Percentiles rank a stretch among this genome's conserved stretches.
These are phyloP conservation scores for Prototheca cutis DNA, from an alignment of 163 green algal species.

Conservation along the genomic window DNA sequence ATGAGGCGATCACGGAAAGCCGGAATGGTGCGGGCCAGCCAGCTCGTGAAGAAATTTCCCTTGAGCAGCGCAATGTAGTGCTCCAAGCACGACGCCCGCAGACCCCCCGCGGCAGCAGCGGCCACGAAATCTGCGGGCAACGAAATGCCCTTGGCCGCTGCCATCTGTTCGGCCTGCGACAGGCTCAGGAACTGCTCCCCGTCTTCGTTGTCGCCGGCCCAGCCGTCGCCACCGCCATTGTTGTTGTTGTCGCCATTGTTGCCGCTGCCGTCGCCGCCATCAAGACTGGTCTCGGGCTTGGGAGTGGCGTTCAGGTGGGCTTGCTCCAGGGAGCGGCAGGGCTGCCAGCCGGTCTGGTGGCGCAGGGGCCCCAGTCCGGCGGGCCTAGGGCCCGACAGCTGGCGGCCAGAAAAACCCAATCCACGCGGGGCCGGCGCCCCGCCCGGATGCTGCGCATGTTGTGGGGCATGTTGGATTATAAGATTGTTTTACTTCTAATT, in stretches of 20 bases:
- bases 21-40: conserved; percentile 42
- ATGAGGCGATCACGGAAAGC: conserved; percentile 76
- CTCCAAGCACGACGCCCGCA: conserved; percentile 28
- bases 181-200: conserved; percentile 32
- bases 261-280: conserved; percentile 7
- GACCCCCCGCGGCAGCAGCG: conserved; percentile 29
- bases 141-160: conserved; percentile 42
- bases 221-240: conserved; percentile 11
- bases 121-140: conserved; percentile 59
- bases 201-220: conserved; percentile 19
- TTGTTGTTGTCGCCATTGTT: conserved; percentile 1
- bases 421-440: no score
- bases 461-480: no score
- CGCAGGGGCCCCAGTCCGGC: no score
- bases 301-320: no score
- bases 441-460: no score
- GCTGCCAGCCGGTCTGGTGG: no score
- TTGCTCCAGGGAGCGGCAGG: no score
- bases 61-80: conserved; percentile 22
- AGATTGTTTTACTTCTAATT: no score
- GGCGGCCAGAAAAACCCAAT: no score
- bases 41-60: conserved; percentile 16
- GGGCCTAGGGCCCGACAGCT: no score
- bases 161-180: conserved; percentile 38
- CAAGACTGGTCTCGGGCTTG: no score